These are phyloP conservation scores for Penicillium sclerotiorum DNA, from an alignment of 2,329 filamentous ascomycete genomes.

Conservation along the genomic window DNA sequence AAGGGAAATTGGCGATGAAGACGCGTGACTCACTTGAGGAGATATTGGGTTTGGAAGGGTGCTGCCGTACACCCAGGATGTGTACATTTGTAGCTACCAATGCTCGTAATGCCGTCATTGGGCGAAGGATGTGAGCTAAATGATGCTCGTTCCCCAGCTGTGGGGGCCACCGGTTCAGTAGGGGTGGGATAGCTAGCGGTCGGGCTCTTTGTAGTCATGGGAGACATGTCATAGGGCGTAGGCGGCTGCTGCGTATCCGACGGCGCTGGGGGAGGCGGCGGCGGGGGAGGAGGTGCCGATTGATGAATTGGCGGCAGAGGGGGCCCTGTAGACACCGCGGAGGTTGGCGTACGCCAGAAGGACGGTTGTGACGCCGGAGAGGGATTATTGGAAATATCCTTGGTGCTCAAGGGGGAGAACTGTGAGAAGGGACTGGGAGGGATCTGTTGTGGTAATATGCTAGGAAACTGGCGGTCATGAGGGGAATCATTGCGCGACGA, in stretches of 20 bases:
- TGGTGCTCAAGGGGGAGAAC: constrained; percentile 42
- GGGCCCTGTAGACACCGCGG: neutral
- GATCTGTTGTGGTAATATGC: constrained; percentile 33
- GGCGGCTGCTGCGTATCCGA: neutral
- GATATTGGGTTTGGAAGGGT: constrained; percentile 67
- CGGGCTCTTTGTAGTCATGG: constrained; percentile 38
- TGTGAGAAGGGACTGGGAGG: constrained; percentile 40
- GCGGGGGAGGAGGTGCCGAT: constrained; percentile 28
- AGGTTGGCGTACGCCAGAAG: constrained; percentile 30
- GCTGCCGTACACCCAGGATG: constrained; percentile 59
- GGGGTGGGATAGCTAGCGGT: constrained; percentile 44
- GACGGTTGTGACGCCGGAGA: constrained; percentile 36
- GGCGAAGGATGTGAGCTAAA: constrained; percentile 25
- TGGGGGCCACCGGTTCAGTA: constrained; percentile 34
- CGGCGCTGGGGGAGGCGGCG: constrained; percentile 25
- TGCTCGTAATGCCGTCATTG: constrained; percentile 26
- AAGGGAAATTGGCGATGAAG: too few relatives aligned
- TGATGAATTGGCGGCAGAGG: constrained; percentile 10
- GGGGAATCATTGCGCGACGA: constrained; percentile 29
- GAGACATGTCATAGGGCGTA: constrained; percentile 32
- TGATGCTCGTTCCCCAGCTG: constrained; percentile 24
- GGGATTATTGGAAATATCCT: constrained; percentile 38
- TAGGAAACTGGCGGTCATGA: constrained; percentile 35
- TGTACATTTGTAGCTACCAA: constrained; percentile 55
- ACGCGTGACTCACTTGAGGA: constrained; percentile 66